Evolutionary conservation across 768 basidiomycete species (phyloP).

Genomic region (Calocera viscosa): DNA sequence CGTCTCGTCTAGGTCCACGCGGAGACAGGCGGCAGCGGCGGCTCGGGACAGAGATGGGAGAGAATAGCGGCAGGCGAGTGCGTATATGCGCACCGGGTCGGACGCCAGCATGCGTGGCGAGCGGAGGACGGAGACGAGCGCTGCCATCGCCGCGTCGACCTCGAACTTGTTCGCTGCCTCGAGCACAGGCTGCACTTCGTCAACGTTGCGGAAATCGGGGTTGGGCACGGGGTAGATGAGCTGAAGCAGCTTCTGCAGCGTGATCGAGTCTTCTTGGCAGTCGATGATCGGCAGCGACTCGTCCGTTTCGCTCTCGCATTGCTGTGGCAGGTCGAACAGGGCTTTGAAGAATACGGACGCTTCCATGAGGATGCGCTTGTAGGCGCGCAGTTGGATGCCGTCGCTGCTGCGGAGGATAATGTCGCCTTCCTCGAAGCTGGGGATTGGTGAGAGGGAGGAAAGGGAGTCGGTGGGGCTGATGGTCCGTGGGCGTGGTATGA

Average conservation of each 20-base stretch:
- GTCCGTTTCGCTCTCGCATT: background rate
- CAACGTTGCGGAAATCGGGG: background rate
- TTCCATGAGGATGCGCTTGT: background rate
- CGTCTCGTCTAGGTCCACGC: background rate
- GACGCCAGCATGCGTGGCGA: background rate
- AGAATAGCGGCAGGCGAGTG: background rate
- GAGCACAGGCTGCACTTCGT: background rate
- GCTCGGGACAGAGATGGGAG: background rate
- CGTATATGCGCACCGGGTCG: background rate
- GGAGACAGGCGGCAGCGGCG: background rate
- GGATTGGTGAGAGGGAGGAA: background rate
- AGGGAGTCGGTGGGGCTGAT: background rate
- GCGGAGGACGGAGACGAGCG: background rate
- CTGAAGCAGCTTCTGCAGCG: background rate
- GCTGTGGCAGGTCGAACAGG: background rate
- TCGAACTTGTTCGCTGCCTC: background rate
- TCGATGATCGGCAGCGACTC: background rate
- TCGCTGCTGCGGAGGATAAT: background rate
- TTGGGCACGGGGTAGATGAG: background rate
- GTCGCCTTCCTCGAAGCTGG: background rate
- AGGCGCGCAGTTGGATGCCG: background rate
- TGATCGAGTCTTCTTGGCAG: background rate
- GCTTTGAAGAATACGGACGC: background rate
- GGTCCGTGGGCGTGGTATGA: background rate
- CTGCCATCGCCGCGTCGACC: background rate